Conservation (phyloP, 805 yeast species). For the Metschnikowia reukaufii region DNA sequence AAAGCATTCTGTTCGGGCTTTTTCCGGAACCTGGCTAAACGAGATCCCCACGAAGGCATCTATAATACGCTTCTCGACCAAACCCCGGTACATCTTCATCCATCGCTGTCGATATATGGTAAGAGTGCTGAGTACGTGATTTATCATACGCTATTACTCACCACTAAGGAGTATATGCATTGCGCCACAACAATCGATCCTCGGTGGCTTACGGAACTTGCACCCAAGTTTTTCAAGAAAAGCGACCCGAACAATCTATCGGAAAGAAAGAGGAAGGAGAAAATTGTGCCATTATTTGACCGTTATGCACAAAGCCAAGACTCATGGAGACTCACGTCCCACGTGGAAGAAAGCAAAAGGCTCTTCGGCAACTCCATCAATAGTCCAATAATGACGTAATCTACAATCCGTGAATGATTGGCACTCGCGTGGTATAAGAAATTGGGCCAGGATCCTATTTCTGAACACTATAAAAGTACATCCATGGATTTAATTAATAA, state of each 20-base stretch:
- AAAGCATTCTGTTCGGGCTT: conserved; percentile 66
- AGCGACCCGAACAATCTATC: conserved; percentile 52
- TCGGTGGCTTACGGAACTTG: conserved; percentile 68
- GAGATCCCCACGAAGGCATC: conserved; percentile 57
- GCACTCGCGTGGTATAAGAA: too few species aligned
- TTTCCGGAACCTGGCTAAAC: conserved; percentile 64
- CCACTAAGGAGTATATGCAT: conserved; percentile 90
- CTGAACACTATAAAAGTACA: background rate
- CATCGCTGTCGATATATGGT: conserved; percentile 71
- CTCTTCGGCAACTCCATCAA: conserved; percentile 23
- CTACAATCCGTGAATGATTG: too few species aligned
- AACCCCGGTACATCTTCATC: conserved; percentile 80
- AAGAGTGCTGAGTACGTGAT: conserved; percentile 73
- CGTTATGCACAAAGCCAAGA: conserved; percentile 58
- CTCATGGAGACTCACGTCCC: conserved; percentile 71
- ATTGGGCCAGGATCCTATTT: too few species aligned
- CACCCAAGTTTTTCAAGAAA: conserved; percentile 71
- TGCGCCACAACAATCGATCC: conserved; percentile 83
- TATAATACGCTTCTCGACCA: conserved; percentile 61
- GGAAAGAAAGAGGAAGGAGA: conserved; percentile 55
- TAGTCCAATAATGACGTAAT: background rate
- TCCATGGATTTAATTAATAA: background rate
- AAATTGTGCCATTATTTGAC: conserved; percentile 72
- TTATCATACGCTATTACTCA: conserved; percentile 77
- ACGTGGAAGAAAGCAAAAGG: conserved; percentile 29